Evolutionary conservation across 768 basidiomycete species (phyloP).

Genomic region (Obba rivulosa): DNA sequence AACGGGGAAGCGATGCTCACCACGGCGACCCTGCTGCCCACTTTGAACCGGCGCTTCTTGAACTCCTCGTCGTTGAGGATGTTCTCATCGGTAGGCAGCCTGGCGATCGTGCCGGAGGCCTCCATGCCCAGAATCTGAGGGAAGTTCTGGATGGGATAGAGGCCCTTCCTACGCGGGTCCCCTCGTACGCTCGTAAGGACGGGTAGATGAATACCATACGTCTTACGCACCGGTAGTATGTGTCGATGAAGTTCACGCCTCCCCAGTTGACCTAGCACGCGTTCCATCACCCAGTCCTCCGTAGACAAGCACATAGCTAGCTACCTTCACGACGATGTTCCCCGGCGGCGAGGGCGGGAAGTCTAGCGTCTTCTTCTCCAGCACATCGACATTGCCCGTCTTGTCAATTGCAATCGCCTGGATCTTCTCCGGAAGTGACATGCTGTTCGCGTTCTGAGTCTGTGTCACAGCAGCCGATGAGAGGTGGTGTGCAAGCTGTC

Average conservation of each 20-base stretch:
- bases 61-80: slow-evolving; percentile 58
- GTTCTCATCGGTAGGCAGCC: slow-evolving; percentile 60
- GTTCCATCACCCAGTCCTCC: neutral
- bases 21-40: slow-evolving; percentile 71
- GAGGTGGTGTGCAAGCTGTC: slow-evolving; percentile 26
- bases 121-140: slow-evolving; percentile 77
- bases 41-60: slow-evolving; percentile 56
- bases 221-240: slow-evolving; percentile 62
- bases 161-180: slow-evolving; percentile 40
- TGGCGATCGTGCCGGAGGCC: slow-evolving; percentile 68
- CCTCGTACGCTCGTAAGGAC: neutral
- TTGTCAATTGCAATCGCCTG: slow-evolving; percentile 69
- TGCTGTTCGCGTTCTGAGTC: no score
- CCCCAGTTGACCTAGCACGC: slow-evolving; percentile 18
- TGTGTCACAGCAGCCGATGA: slow-evolving; percentile 16
- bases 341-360: slow-evolving; percentile 59
- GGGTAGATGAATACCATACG: neutral
- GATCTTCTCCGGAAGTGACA: slow-evolving; percentile 56
- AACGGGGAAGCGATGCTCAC: slow-evolving; percentile 33
- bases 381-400: slow-evolving; percentile 73
- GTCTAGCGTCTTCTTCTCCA: slow-evolving; percentile 61
- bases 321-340: slow-evolving; percentile 51
- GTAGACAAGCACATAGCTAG: neutral
- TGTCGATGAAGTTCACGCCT: slow-evolving; percentile 87
- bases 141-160: slow-evolving; percentile 54